Percentiles rank a stretch among this genome's conserved stretches.
phyloP scores from a whole-genome alignment of 1,284 basidiomycete genomes.

The Boletus nobilissimus region DNA sequence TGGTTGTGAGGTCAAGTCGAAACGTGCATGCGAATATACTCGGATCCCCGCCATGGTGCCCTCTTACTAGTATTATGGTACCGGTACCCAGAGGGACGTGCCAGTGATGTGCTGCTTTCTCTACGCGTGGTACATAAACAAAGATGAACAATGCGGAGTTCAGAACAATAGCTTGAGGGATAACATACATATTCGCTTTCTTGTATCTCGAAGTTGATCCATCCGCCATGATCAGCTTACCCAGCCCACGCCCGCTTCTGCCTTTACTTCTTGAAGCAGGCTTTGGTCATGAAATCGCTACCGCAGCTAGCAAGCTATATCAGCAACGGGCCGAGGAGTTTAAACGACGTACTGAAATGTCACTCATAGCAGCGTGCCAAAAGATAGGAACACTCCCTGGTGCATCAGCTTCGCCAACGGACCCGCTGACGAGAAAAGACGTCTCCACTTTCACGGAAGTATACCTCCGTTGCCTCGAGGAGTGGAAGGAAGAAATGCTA shows the following conservation, averaged over 20 bases:
- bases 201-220: too few relatives aligned
- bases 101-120: too few relatives aligned
- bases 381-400: background rate
- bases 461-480: background rate
- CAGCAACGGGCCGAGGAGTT: background rate
- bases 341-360: background rate
- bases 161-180: too few relatives aligned
- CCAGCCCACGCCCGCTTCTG: background rate
- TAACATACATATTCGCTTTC: background rate
- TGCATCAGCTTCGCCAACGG: rapidly evolving
- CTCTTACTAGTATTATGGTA: too few relatives aligned
- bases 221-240: background rate
- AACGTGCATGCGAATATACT: too few relatives aligned
- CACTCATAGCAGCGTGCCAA: background rate
- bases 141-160: too few relatives aligned
- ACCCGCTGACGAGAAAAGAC: background rate
- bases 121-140: too few relatives aligned
- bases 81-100: too few relatives aligned
- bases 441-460: rapidly evolving
- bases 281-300: background rate
- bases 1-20: too few relatives aligned
- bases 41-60: too few relatives aligned
- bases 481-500: slow-evolving; percentile 24
- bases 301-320: background rate
- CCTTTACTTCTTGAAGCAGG: slow-evolving; percentile 18